phyloP scores from a whole-genome alignment of 208 protist genomes.

The Naegleria gruberi region DNA sequence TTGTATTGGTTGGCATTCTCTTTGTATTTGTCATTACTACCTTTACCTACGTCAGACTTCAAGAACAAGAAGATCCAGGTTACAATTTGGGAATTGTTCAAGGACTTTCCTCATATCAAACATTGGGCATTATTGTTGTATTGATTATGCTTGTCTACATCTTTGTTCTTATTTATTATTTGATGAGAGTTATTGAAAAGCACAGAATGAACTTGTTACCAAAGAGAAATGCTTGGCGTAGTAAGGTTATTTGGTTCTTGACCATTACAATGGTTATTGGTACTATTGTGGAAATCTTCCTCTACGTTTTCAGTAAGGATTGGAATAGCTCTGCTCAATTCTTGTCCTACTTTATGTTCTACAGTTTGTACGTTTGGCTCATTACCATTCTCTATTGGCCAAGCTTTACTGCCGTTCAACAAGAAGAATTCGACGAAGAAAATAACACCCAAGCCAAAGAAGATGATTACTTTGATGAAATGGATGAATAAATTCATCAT shows the following conservation, averaged over 20 bases:
- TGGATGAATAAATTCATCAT: no score
- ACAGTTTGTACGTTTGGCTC: neutral
- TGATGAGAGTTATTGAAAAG: neutral
- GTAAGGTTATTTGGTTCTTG: neutral
- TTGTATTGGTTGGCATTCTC: neutral
- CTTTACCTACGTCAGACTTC: neutral
- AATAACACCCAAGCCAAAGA: neutral
- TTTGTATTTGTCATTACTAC: neutral
- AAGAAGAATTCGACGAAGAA: neutral
- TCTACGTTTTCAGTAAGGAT: neutral
- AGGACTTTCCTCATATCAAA: neutral
- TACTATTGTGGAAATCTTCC: neutral
- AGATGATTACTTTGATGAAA: neutral
- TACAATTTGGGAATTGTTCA: neutral
- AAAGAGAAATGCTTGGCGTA: neutral
- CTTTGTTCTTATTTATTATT: neutral
- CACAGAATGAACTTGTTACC: neutral
- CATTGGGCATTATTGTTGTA: neutral
- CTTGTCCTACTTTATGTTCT: conserved; percentile 9
- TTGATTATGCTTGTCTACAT: neutral
- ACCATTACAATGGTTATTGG: neutral
- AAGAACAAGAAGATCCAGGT: neutral
- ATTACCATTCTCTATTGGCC: neutral
- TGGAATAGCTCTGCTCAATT: neutral
- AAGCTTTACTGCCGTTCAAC: neutral